Evolutionary conservation across 371 early-diverging fungal species (phyloP), one percentile per base, ranked within the genome.

Genomic region (Rhizopus stolonifer): DNA sequence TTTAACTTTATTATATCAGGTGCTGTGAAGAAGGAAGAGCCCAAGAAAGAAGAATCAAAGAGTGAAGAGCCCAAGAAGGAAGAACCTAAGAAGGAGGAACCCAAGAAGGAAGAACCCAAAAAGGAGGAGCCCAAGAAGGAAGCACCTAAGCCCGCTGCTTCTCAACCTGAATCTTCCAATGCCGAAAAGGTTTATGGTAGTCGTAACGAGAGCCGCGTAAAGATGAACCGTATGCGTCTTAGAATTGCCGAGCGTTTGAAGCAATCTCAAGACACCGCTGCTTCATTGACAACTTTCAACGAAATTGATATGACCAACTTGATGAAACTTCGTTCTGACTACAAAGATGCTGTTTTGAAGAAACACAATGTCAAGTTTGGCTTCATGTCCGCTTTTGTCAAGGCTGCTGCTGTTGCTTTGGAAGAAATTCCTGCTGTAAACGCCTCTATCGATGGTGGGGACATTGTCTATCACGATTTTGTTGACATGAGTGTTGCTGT

Each of bases 231-330:
- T 58, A 98, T 98, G 98, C 92, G 98, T 47, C 68, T 83, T 66
- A 83, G 90, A 56, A 98, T 98, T 56, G 85, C 98, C 42, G 89
- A 88, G 71, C 89, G 95, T 57, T 81, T 98, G 68, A 96, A 96
- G 88, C 91, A 94, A 74, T 92, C 96, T 43, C 97, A 98, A 77
- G 89, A 94, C 70, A 92, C 84, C 39, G 95, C 96, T 25, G 98
- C 98, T 29, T 89, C 96, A 39, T 82, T 98, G 64, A 98, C 98
- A 36, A 96, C 97, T 31, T 98, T 98, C 80, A 98, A 98, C 79
- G 97, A 98, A 79, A 85, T 96, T 36, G 98, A 98, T 67, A 98
- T 98, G 98, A 84, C 81, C 58, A 88, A 86, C 78, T 67, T 96
- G 56, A 93, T 96, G 66, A 85, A 85, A 31, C 77, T 98, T 57